Percentiles rank a stretch among this genome's conserved stretches.
phyloP scores from a whole-genome alignment of 331 rosid species.

The Acacia pycnantha region DNA sequence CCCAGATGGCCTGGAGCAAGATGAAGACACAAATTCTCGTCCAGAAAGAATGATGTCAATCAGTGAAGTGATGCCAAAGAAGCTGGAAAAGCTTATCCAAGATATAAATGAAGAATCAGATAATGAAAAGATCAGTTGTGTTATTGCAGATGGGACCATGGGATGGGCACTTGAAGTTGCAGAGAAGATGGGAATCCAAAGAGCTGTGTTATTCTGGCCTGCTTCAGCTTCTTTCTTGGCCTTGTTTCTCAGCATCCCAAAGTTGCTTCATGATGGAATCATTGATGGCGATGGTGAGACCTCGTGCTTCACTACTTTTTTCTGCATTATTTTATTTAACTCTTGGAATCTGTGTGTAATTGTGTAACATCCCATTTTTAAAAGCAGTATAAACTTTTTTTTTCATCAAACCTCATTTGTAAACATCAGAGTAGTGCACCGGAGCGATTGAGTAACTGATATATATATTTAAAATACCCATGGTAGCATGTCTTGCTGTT shows the following conservation, averaged over 20 bases:
- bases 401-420: no score
- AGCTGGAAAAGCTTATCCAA: conserved; percentile 50
- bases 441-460: no score
- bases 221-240: conserved; percentile 23
- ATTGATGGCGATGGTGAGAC: background rate
- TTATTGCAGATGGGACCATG: conserved; percentile 36
- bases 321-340: background rate
- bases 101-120: conserved; percentile 31
- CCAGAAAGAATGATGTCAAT: conserved; percentile 36
- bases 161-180: conserved; percentile 59
- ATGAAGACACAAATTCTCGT: conserved; percentile 38
- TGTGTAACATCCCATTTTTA: no score
- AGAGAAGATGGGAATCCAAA: conserved; percentile 35
- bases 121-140: conserved; percentile 32
- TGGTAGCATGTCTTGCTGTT: no score
- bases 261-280: conserved; percentile 39
- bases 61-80: conserved; percentile 37
- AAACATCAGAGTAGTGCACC: no score
- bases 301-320: no score
- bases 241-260: conserved; percentile 21
- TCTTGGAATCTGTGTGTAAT: background rate
- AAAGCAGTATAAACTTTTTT: no score
- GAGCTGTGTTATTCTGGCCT: conserved; percentile 46
- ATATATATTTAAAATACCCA: no score
- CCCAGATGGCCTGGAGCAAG: conserved; percentile 50